Percentiles rank a stretch among this genome's conserved stretches.
These are phyloP conservation scores for Sonneratia alba DNA, from an alignment of 345 rosid genomes.

Conservation along the genomic window DNA sequence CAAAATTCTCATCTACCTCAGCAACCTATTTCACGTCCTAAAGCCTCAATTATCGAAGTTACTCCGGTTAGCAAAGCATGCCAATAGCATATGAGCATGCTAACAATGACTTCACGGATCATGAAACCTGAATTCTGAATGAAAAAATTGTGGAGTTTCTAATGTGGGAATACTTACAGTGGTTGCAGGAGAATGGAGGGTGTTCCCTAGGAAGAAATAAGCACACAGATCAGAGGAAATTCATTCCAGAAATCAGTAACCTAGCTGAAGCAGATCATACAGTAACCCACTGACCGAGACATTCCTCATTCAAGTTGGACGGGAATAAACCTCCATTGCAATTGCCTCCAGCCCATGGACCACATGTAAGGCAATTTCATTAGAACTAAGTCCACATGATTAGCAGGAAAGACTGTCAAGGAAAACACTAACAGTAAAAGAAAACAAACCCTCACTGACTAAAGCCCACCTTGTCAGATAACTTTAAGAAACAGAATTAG, in stretches of 20 bases:
- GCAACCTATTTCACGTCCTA: not conserved
- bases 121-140: not conserved
- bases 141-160: not conserved
- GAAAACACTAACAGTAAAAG: conserved; percentile 1
- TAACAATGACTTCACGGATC: not conserved
- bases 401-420: conserved; percentile 3
- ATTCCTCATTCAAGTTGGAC: conserved; percentile 14
- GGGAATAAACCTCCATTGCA: conserved; percentile 31
- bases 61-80: not conserved
- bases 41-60: not conserved
- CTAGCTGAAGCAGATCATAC: conserved; percentile 1
- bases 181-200: conserved; percentile 17
- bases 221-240: conserved; percentile 8
- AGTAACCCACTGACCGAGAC: conserved; percentile 26
- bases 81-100: not conserved
- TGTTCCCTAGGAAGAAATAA: conserved; percentile 25
- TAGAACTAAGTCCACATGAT: conserved; percentile 15
- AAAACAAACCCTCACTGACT: not conserved
- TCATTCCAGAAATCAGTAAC: conserved; percentile 4
- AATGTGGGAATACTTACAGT: conserved; percentile 32
- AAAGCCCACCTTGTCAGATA: not conserved
- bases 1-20: not conserved
- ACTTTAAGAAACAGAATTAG: not conserved
- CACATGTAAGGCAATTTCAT: conserved; percentile 48
- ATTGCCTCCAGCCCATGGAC: conserved; percentile 54